These are phyloP conservation scores for Corrigiola litoralis DNA, from an alignment of 179 eudicot genomes.

Conservation along the genomic window DNA sequence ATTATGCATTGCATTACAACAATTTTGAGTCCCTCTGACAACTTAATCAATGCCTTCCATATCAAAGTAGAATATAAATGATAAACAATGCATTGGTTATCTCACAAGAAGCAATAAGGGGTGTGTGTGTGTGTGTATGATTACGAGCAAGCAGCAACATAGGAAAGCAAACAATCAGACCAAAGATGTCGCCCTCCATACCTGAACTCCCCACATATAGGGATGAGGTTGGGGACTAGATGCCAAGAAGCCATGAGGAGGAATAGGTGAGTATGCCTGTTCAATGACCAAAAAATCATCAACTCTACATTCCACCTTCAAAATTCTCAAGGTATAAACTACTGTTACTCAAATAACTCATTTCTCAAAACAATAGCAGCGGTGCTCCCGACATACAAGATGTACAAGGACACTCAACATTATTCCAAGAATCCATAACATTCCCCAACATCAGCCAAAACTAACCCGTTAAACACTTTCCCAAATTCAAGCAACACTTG, in stretches of 20 bases:
- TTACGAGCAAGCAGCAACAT: not conserved
- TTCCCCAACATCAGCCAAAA: no score
- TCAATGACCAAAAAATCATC: slow-evolving; percentile 10
- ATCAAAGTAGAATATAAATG: not conserved
- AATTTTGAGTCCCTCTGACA: not conserved
- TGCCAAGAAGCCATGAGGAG: slow-evolving; percentile 81
- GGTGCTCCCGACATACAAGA: no score
- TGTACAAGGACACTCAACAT: no score
- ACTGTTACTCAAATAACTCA: slow-evolving; percentile 4
- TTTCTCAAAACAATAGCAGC: no score
- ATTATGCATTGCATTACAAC: not conserved
- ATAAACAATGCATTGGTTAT: not conserved
- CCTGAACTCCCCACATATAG: slow-evolving; percentile 99
- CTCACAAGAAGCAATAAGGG: not conserved
- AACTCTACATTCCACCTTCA: not conserved
- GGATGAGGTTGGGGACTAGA: slow-evolving; percentile 97
- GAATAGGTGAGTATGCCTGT: slow-evolving; percentile 96
- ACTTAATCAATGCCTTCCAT: not conserved
- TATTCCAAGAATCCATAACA: no score
- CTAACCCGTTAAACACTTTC: no score
- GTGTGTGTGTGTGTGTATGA: not conserved
- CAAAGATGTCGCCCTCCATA: slow-evolving; percentile 11
- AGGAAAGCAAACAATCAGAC: not conserved
- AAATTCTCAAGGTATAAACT: not conserved
- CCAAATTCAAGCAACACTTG: no score